Base-by-base conservation (phyloP, 2,329 filamentous ascomycete species). In the Lasiodiplodia theobromae region DNA sequence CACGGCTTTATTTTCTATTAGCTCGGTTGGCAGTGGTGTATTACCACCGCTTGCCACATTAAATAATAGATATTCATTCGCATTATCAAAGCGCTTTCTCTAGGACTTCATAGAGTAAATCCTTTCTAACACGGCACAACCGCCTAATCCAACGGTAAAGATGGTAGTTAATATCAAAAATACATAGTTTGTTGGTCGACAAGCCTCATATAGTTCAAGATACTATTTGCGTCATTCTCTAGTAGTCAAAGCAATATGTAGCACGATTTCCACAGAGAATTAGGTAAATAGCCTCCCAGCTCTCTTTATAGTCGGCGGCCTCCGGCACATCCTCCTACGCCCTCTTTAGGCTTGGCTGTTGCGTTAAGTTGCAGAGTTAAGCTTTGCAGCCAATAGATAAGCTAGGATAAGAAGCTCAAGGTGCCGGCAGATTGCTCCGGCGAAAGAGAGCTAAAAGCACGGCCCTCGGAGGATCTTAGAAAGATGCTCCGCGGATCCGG, bases 381-480 rank as follows among this genome's bases (percentile, higher is more conserved):
- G 31, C 1, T 34, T 10, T 34, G 1, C 31, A 34, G 31, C 31
- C 8, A 34, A 34, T 34, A 34, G 31, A 34, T 34, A 34, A 10
- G 31, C 1, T 34, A 34, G 31, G 31, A 34, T 10, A 10, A 34
- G 7, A 6, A 34, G 2, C 31, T 34, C 1, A 34, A 34, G 10
- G 8, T 10, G 31, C 2, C 1, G 31, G 31, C 2, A 8, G 31
- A 0, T 34, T 34, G 31, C 31, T 34, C 31, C 31, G 31, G 8
- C 8, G 31, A 34, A 34, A 34, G 31, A 2, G 7, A 47, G 44
- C 2, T n/a, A 47, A 47, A 7, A 47, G 44, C 44, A 47, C 44
- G 44, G 44, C n/a, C 44, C n/a, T 47, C 44, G 44, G 44, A 47
- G 44, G 44, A 47, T 47, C 44, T 47, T 47, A n/a, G n/a, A 47